Percentiles rank a stretch among this genome's conserved stretches.
Conservation (phyloP, 495 filamentous ascomycete genomes). For the Collariella sp. region DNA sequence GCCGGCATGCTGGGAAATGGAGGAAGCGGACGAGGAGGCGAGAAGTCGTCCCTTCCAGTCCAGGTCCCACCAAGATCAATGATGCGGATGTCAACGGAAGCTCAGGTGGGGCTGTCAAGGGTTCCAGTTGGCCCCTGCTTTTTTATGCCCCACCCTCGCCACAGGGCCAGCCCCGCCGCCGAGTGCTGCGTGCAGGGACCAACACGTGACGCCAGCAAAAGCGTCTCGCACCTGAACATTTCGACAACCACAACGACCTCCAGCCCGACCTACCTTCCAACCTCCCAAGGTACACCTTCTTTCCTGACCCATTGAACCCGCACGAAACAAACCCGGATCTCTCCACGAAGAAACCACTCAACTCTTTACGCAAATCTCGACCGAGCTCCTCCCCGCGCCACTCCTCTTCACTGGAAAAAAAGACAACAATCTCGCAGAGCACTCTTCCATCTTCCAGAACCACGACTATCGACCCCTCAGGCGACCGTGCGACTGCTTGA, state of each 20-base stretch:
- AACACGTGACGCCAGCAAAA: conserved; percentile 7
- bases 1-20: not conserved
- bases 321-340: not conserved
- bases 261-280: conserved; percentile 10
- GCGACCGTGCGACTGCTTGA: not conserved
- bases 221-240: conserved; percentile 1
- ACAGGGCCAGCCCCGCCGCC: no score
- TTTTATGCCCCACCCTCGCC: not conserved
- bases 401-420: not conserved
- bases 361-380: not conserved
- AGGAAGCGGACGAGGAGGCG: not conserved
- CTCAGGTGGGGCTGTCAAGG: not conserved
- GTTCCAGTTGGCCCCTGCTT: no score
- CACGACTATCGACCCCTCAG: not conserved
- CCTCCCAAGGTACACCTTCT: not conserved
- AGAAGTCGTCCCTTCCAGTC: no score
- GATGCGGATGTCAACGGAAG: not conserved
- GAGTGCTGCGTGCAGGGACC: not conserved
- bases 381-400: not conserved
- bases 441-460: not conserved
- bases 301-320: conserved; percentile 9
- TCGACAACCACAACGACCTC: conserved; percentile 1
- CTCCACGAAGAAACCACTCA: not conserved
- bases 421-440: not conserved
- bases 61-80: no score